A percentile compares a stretch with the other conserved stretches of the same genome.
phyloP scores from a whole-genome alignment of 495 filamentous ascomycete genomes.

The Rhypophila decipiens region DNA sequence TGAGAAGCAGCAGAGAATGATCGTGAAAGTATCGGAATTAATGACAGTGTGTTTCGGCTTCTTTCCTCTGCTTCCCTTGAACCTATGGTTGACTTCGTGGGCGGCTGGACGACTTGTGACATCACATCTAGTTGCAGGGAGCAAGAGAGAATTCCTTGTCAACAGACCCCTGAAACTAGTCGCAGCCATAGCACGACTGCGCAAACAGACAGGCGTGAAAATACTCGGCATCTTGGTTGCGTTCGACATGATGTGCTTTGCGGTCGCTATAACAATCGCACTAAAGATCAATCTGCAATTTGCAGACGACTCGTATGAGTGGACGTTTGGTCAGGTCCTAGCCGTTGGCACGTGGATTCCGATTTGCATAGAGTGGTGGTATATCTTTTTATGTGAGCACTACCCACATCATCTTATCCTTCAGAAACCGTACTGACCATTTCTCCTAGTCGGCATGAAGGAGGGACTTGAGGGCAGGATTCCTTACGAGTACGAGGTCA shows the following conservation, averaged over 20 bases:
- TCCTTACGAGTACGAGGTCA: neutral
- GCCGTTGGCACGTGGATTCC: neutral
- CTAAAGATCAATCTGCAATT: neutral
- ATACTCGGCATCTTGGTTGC: neutral
- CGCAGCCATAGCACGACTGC: neutral
- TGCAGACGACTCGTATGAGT: neutral
- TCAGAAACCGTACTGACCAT: neutral
- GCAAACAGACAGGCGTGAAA: neutral
- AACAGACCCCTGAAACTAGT: neutral
- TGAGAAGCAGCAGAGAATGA: neutral
- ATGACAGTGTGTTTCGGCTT: too few species aligned
- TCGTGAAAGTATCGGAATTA: neutral
- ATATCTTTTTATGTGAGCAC: neutral
- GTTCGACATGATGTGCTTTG: neutral
- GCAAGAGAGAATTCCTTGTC: too few species aligned
- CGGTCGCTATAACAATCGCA: neutral
- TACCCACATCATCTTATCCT: neutral
- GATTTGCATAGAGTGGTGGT: neutral
- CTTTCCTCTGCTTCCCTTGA: neutral
- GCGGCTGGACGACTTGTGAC: neutral
- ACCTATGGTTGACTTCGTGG: neutral
- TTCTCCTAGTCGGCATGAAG: neutral
- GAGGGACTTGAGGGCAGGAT: neutral
- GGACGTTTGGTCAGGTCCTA: neutral
- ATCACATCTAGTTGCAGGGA: too few species aligned